Conservation (phyloP, 164 flowering plant genomes). For the Echeveria elegans region DNA sequence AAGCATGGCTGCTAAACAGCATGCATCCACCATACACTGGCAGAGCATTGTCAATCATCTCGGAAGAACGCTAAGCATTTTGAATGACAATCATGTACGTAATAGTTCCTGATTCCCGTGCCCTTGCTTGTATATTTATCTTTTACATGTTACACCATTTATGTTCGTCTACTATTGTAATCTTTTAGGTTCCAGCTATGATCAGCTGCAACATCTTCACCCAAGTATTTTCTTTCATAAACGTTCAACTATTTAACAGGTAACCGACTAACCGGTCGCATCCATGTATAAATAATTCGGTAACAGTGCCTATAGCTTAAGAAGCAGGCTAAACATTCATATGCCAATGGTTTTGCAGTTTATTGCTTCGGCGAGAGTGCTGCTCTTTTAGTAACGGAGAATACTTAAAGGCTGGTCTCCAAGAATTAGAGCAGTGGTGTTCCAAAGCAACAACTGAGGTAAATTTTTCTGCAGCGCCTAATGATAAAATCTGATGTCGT, state of each 20-base stretch:
- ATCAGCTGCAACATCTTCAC: conserved; percentile 77
- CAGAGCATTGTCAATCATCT: conserved; percentile 90
- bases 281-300: neutral
- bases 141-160: neutral
- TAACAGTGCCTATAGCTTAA: neutral
- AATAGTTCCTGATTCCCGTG: neutral
- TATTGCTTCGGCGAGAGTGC: conserved; percentile 95
- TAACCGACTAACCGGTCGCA: conserved; percentile 12
- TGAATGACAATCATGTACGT: conserved; percentile 88
- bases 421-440: conserved; percentile 95
- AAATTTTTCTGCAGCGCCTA: conserved; percentile 5
- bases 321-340: neutral
- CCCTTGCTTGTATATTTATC: neutral
- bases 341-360: conserved; percentile 32
- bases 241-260: conserved; percentile 97
- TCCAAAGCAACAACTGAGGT: conserved; percentile 79
- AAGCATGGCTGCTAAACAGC: conserved; percentile 82
- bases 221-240: conserved; percentile 90
- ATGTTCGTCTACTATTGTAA: conserved; percentile 8
- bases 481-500: neutral
- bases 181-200: conserved; percentile 75
- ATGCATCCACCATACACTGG: conserved; percentile 95
- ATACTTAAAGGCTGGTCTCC: conserved; percentile 83
- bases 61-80: conserved; percentile 47
- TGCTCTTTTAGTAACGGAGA: conserved; percentile 99